Evolutionary conservation across 2,329 filamentous ascomycete species (phyloP).

Genomic region (Apiospora sp.): DNA sequence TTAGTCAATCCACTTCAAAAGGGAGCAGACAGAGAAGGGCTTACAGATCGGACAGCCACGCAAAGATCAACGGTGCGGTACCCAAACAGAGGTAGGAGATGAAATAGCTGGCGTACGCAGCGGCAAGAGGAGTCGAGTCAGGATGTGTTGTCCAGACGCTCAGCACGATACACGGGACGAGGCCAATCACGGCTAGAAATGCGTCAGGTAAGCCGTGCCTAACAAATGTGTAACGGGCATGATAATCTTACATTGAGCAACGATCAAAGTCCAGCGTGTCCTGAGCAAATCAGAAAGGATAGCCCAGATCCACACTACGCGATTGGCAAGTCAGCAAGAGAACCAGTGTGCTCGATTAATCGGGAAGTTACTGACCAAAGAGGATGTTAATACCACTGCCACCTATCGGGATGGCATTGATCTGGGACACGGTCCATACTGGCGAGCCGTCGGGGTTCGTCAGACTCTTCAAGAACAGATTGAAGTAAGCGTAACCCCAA

Average conservation of each 20-base stretch:
- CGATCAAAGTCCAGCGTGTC: constrained; percentile 59
- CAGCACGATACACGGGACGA: constrained; percentile 59
- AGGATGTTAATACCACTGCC: constrained; percentile 57
- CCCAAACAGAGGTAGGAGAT: constrained; percentile 56
- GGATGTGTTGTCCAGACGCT: constrained; percentile 60
- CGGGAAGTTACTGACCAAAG: constrained; percentile 41
- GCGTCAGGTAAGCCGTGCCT: not conserved
- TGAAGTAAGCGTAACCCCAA: constrained; percentile 56
- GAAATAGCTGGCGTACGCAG: constrained; percentile 61
- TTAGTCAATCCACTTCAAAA: constrained; percentile 4
- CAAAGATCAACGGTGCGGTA: constrained; percentile 59
- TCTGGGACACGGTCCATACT: constrained; percentile 51
- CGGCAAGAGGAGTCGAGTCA: constrained; percentile 48
- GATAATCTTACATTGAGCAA: constrained; percentile 48
- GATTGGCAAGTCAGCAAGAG: not conserved
- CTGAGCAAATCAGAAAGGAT: constrained; percentile 57
- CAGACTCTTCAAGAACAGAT: constrained; percentile 50
- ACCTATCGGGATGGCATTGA: constrained; percentile 58
- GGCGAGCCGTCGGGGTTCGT: constrained; percentile 50
- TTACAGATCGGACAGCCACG: constrained; percentile 58
- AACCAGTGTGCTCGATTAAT: constrained; percentile 16
- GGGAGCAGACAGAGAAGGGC: not conserved
- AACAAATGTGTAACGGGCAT: not conserved
- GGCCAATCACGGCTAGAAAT: constrained; percentile 48
- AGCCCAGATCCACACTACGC: constrained; percentile 60